These are phyloP conservation scores for Stachybotrys echinatus DNA, from an alignment of 2,329 filamentous ascomycete genomes.

Conservation along the genomic window DNA sequence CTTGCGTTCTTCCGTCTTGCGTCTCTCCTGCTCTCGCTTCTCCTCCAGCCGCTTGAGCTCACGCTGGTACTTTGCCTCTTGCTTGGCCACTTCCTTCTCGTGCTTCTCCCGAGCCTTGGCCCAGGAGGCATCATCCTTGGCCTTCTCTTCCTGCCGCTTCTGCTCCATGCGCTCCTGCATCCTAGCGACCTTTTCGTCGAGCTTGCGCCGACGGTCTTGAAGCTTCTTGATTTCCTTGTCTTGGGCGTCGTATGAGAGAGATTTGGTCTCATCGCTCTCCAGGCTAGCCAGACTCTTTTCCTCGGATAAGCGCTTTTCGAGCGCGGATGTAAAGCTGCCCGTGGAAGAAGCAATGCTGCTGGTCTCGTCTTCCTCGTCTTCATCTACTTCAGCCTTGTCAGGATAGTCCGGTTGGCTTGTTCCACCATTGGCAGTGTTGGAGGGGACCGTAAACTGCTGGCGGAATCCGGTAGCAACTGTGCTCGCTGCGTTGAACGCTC, in stretches of 20 bases:
- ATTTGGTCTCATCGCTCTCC: slow-evolving; percentile 34
- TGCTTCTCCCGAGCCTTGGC: slow-evolving; percentile 60
- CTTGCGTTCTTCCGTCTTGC: slow-evolving; percentile 48
- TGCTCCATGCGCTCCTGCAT: slow-evolving; percentile 42
- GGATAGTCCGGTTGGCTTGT: not conserved
- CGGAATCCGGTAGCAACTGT: slow-evolving; percentile 34
- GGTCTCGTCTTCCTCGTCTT: slow-evolving; percentile 21
- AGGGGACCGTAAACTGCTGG: slow-evolving; percentile 18
- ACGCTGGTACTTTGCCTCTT: slow-evolving; percentile 59
- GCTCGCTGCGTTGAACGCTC: slow-evolving; percentile 45
- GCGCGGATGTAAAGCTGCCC: slow-evolving; percentile 44
- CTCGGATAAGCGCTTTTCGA: slow-evolving; percentile 27
- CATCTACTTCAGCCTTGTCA: slow-evolving; percentile 11
- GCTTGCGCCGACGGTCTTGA: slow-evolving; percentile 52
- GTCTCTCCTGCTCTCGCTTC: slow-evolving; percentile 56
- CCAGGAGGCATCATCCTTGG: slow-evolving; percentile 43
- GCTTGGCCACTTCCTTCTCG: slow-evolving; percentile 57
- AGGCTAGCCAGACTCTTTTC: slow-evolving; percentile 20
- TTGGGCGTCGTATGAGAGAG: slow-evolving; percentile 17
- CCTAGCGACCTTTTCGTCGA: slow-evolving; percentile 58
- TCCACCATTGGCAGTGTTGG: not conserved
- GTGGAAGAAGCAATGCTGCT: slow-evolving; percentile 40
- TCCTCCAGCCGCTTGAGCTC: slow-evolving; percentile 62
- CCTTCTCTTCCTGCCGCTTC: slow-evolving; percentile 41
- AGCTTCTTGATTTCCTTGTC: slow-evolving; percentile 64